Evolutionary conservation across 2,329 filamentous ascomycete genomes (phyloP), one percentile per base, ranked within the genome.

Genomic region (Mariannaea elegans): DNA sequence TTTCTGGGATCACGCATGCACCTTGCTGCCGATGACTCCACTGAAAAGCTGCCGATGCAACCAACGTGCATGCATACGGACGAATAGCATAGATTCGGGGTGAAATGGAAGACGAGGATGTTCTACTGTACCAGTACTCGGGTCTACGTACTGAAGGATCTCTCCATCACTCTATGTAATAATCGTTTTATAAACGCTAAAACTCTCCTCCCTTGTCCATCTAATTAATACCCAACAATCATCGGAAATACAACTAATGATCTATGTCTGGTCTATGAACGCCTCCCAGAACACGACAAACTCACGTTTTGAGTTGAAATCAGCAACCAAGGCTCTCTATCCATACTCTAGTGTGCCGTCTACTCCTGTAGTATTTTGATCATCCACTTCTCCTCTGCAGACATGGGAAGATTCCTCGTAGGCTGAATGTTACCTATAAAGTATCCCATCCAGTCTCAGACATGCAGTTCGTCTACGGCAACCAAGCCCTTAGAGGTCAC

Each of bases 221-320:
- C 9, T 44, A 24, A n/a, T 7, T 32, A 6, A 7, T 10, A 41
- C 42, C 16, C 31, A 21, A 41, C 21, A 42, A 41, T 48, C 14
- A 48, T 53, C 56, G 31, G 44, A 27, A 51, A 52, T 39, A 47
- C 55, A 48, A 14, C 41, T 41, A 13, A 32, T 24, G 7, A 45
- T 47, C 23, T 27, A 21, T 27, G 41, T 54, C 10, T 47, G 31
- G 14, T 45, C 23, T n/a, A 44, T 54, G 39, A 59, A 54, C 56
- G 56, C 56, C 56, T 54, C 49, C 36, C 27, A 38, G 31, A 54
- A 59, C 45, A 44, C 56, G 27, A 27, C 44, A 50, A 59, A 54
- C 50, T 24, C 38, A 38, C 49, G 24, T 4, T 29, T 54, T 45
- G 50, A 49, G 42, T 54, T 54, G 56, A 59, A 54, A 58, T 34